Evolutionary conservation across 305 asterid species (phyloP), one percentile per base, ranked within the genome.

Genomic region (Solanum hybrid): DNA sequence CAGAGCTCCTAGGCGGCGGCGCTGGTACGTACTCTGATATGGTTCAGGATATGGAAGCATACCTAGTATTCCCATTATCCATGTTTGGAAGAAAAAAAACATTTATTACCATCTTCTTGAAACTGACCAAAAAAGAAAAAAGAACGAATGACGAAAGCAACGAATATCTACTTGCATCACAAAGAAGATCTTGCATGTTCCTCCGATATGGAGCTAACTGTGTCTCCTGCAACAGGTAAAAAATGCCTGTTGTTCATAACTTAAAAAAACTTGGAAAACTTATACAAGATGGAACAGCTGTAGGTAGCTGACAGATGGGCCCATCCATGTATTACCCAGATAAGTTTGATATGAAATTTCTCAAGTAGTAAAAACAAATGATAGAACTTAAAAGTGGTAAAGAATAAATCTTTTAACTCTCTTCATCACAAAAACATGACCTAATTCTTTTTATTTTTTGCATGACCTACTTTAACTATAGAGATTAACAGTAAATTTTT

Each of bases 21-120:
- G 94, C 93, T 95, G 99, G 93, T 97, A 97, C 90, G 89, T 93
- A 92, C 98, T 96, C 92, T 97, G 99, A 91, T 96, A 97, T 81
- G 99, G 99, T 93, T 97, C 99, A 31, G 98, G 97, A 93, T 97
- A 97, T 76, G 99, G 99, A 93, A 97, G 94, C 98, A 97, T 94
- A 94, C 98, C 99, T 97, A 94, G 85, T 77, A 91, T 90, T 90
- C 91, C 92, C 89, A 91, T 87, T 85, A 92, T 32, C 39, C 84
- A 81, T 57, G 31, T 5, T 51, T 57, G 77, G 88, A 5, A 20
- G 5, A 51, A 45, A 26, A 41, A 26, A 83, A 75, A 79, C 85
- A 22, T 79, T 86, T 45, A 90, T 77, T 89, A 45, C 92, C 79
- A 89, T 68, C 88, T 38, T 39, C 87, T 51, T 57, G 31, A 85